Percentiles rank a stretch among this genome's conserved stretches.
Conservation (phyloP, 2,329 filamentous ascomycete genomes). For the Paraphoma sp. region DNA sequence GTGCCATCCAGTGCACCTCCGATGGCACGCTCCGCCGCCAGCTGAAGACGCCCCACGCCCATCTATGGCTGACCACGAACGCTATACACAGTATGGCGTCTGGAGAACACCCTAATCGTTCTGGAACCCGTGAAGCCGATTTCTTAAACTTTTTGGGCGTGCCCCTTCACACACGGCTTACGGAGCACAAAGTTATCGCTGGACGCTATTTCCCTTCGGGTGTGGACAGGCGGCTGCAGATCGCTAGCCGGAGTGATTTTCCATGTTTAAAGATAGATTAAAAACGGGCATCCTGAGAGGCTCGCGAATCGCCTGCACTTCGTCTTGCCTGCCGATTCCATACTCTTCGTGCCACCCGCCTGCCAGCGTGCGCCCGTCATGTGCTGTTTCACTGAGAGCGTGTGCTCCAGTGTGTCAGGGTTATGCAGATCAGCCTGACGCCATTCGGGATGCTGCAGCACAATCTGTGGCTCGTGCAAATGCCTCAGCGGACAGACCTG, state of each 20-base stretch:
- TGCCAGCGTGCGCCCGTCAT: background rate
- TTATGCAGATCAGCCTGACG: slow-evolving; percentile 9
- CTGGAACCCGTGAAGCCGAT: no score
- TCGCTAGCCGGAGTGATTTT: slow-evolving; percentile 28
- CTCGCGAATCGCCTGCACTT: background rate
- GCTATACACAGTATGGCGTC: background rate
- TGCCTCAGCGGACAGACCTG: slow-evolving; percentile 10
- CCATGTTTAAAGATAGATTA: slow-evolving; percentile 6
- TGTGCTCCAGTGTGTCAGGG: background rate
- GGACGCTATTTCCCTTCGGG: background rate
- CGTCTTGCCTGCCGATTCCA: slow-evolving; percentile 4
- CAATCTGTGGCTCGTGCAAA: slow-evolving; percentile 16
- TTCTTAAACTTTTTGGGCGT: no score
- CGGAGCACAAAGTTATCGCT: background rate
- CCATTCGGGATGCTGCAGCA: slow-evolving; percentile 5
- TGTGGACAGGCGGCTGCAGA: slow-evolving; percentile 21
- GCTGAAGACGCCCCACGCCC: background rate
- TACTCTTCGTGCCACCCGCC: background rate
- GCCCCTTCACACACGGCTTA: no score
- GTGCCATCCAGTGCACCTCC: slow-evolving; percentile 16
- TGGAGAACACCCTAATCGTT: background rate
- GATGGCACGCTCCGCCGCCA: background rate
- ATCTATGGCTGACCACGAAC: background rate
- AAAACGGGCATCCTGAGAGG: background rate
- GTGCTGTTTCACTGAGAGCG: background rate